Evolutionary conservation across 257 asterid species (phyloP), one percentile per base, ranked within the genome.

Genomic region (Solanum chaucha): DNA sequence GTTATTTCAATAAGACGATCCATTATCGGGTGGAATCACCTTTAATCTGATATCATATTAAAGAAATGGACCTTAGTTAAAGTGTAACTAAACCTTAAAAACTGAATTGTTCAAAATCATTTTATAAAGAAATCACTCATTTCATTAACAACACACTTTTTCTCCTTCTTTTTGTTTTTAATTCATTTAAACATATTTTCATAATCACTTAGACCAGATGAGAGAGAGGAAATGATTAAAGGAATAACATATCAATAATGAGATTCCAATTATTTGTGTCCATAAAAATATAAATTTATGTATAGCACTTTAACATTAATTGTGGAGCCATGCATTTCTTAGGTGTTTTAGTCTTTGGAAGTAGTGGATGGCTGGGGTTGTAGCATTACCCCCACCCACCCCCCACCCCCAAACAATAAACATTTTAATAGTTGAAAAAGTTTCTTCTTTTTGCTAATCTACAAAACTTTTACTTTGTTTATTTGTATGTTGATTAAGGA

Each of bases 141-240:
- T 0, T 46, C 55, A 46, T 46, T 2, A 46, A 46, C 55, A 11
- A 51, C 8, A 17, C 9, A 0, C 61, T 55, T 5, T 17, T 55
- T 6, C 64, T 17, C n/a, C n/a, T 55, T 2, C 61, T 6, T 17
- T 17, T 55, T 55, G n/a, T 59, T 59, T 8, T 59, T 59, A 58
- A 3, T 73, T 73, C 20, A 30, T 41, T 87, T 82, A 32, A 44
- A 30, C 30, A 40, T 84, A 88, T 85, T 87, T 58, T 71, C n/a
- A 82, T 77, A 32, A 35, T 41, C 41, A 72, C 84, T 85, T 51
- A 67, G 87, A 88, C 86, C 74, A 88, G 87, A 84, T 86, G 75
- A 86, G 85, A n/a, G 13, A 85, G 90, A 87, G 85, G 85, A 88
- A 91, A 92, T 94, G 93, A 94, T 94, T 93, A 88, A 90, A 92